Percentiles rank a stretch among this genome's conserved stretches.
phyloP scores from a whole-genome alignment of 345 rosid genomes.

The Noccaea bulbosa region DNA sequence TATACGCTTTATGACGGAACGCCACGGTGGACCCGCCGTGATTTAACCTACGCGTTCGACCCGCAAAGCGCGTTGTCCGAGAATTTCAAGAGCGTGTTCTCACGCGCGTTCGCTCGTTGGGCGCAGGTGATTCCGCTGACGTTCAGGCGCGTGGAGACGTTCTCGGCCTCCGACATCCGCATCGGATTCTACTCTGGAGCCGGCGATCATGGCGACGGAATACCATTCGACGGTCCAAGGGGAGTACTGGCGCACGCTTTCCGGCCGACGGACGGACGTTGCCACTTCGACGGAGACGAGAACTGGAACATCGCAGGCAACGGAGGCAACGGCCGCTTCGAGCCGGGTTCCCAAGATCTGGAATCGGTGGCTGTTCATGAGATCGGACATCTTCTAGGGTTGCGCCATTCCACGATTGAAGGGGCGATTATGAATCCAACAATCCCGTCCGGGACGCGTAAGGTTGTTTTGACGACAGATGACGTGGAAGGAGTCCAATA shows the following conservation, averaged over 20 bases:
- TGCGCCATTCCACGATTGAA: slow-evolving; percentile 83
- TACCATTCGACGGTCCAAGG: slow-evolving; percentile 75
- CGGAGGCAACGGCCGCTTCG: slow-evolving; percentile 22
- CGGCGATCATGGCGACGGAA: slow-evolving; percentile 91
- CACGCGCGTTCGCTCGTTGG: slow-evolving; percentile 81
- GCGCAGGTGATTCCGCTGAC: slow-evolving; percentile 67
- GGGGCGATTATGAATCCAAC: slow-evolving; percentile 83
- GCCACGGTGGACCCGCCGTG: slow-evolving; percentile 70
- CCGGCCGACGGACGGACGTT: slow-evolving; percentile 71
- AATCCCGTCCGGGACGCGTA: slow-evolving; percentile 62
- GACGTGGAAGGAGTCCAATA: slow-evolving; percentile 72
- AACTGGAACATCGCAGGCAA: slow-evolving; percentile 64
- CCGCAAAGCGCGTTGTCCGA: slow-evolving; percentile 51
- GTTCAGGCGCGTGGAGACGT: slow-evolving; percentile 52
- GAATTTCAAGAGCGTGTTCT: slow-evolving; percentile 59
- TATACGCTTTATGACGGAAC: slow-evolving; percentile 68
- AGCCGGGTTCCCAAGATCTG: slow-evolving; percentile 59
- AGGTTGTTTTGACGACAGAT: slow-evolving; percentile 59
- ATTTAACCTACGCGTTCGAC: slow-evolving; percentile 68
- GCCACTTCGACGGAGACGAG: slow-evolving; percentile 78
- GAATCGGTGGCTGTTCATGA: slow-evolving; percentile 95
- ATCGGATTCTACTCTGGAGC: slow-evolving; percentile 72
- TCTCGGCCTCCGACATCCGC: slow-evolving; percentile 55
- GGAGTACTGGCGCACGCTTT: slow-evolving; percentile 92
- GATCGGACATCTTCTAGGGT: slow-evolving; percentile 87